Evolutionary conservation across 1,284 basidiomycete species (phyloP), one percentile per base, ranked within the genome.

Genomic region (Wallemia hederae): DNA sequence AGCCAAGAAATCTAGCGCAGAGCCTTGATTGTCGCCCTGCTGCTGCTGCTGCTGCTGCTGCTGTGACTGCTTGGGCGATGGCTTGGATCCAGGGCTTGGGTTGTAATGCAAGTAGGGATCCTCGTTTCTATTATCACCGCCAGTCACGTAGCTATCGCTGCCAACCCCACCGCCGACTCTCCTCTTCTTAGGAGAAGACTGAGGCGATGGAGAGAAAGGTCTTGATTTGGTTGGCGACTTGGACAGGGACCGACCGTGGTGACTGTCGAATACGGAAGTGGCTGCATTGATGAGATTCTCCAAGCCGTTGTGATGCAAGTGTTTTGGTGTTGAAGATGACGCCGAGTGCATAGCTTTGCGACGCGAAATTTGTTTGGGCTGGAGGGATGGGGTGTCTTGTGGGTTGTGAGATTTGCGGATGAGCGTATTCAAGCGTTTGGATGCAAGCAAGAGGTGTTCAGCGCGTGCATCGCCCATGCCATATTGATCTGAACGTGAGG

Each of bases 381-480:
- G 60, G 31, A 7, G 39, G 59, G 27, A 60, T 55, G 1, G 62
- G 17, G n/a, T 58, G 49, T 27, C 25, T 26, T 58, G 15, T 5
- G 24, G 27, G 17, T 58, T 28, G 9, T 27, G 60, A 11, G 62
- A 57, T 31, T 63, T 62, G 11, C 65, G 55, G 17, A 62, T 59
- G 26, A 66, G 58, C 39, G 62, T 61, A 15, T 55, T 59, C 60
- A 62, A 59, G 27, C n/a, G 62, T 64, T 63, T 68, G 56, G 69
- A 69, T 1, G 72, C 71, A 9, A 70, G 66, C 34, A 73, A 65
- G 17, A 73, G 66, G 49, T 71, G 70, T 61, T 73, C 72, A 11
- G 72, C 66, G 62, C 71, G 70, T 56, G 72, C 72, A 63, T 73
- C 72, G 28, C 71, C 72, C 68, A 73, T 70, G 14, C 56, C 56